phyloP scores from a whole-genome alignment of 768 basidiomycete genomes.

The Boletellus ananiceps region DNA sequence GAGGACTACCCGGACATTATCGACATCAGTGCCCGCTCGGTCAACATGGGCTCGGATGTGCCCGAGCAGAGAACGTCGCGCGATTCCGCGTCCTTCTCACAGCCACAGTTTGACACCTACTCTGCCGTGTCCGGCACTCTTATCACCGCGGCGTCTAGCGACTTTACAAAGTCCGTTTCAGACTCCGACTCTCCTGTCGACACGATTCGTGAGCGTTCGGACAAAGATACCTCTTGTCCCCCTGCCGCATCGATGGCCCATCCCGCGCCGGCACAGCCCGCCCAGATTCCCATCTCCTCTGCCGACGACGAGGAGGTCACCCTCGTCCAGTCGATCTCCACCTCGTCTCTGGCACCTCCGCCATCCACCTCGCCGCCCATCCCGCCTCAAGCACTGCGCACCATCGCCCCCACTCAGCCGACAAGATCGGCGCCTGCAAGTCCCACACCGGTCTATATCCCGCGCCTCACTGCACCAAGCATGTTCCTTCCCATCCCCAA shows the following conservation, averaged over 20 bases:
- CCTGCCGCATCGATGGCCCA: not conserved
- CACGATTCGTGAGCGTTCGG: constrained; percentile 10
- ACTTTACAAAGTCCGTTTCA: constrained; percentile 6
- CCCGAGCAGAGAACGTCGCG: not conserved
- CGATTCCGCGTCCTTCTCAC: constrained; percentile 7
- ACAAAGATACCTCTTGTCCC: not conserved
- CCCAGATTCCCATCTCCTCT: constrained; percentile 41
- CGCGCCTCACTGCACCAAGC: constrained; percentile 63
- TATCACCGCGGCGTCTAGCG: not conserved
- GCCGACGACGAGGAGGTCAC: constrained; percentile 38
- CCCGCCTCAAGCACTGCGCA: constrained; percentile 35
- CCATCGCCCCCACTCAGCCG: constrained; percentile 41
- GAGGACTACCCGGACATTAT: constrained; percentile 17
- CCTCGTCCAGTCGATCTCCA: constrained; percentile 32
- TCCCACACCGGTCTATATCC: constrained; percentile 47
- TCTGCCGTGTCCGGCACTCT: constrained; percentile 24
- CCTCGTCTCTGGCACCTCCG: constrained; percentile 34
- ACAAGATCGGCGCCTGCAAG: constrained; percentile 3
- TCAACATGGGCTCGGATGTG: not conserved
- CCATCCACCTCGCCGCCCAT: constrained; percentile 27
- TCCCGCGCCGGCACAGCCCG: too few relatives aligned
- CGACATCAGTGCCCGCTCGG: constrained; percentile 17
- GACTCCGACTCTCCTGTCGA: constrained; percentile 8
- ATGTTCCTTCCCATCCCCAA: constrained; percentile 90
- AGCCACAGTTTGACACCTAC: not conserved